These are phyloP conservation scores for Neurospora cerealis DNA, from an alignment of 495 filamentous ascomycete species.

Conservation along the genomic window DNA sequence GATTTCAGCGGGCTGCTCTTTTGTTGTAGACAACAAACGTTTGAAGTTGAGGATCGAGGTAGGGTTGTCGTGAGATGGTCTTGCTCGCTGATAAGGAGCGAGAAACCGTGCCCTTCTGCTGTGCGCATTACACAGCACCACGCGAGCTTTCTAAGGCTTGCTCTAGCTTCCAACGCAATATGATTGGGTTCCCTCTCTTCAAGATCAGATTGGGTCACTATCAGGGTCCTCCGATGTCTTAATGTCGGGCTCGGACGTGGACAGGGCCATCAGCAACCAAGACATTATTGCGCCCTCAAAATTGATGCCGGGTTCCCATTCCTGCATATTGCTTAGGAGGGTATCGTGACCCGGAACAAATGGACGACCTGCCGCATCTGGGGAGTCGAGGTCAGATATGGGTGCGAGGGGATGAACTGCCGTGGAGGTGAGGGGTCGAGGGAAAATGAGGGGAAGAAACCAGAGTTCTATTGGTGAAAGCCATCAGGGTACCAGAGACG, in stretches of 20 bases:
- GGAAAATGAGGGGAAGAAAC: background rate
- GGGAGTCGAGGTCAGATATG: background rate
- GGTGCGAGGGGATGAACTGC: background rate
- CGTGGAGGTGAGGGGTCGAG: background rate
- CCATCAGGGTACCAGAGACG: background rate
- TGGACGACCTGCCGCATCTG: background rate
- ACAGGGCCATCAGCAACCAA: background rate
- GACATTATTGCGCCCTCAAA: background rate
- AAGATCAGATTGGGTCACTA: background rate
- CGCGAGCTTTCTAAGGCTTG: background rate
- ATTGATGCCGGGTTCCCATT: background rate
- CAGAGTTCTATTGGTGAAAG: background rate
- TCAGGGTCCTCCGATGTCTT: background rate
- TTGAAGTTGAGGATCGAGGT: background rate
- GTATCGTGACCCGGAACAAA: background rate
- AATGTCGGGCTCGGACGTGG: background rate
- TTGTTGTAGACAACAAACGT: background rate
- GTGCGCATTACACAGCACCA: background rate
- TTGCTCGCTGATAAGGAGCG: background rate
- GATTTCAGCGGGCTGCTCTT: background rate
- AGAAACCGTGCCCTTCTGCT: background rate
- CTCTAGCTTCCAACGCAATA: background rate
- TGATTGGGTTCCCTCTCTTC: background rate
- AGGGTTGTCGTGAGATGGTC: background rate
- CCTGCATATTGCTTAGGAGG: background rate